Evolutionary conservation across 208 protist species (phyloP).

Genomic region (Naegleria lovaniensis): DNA sequence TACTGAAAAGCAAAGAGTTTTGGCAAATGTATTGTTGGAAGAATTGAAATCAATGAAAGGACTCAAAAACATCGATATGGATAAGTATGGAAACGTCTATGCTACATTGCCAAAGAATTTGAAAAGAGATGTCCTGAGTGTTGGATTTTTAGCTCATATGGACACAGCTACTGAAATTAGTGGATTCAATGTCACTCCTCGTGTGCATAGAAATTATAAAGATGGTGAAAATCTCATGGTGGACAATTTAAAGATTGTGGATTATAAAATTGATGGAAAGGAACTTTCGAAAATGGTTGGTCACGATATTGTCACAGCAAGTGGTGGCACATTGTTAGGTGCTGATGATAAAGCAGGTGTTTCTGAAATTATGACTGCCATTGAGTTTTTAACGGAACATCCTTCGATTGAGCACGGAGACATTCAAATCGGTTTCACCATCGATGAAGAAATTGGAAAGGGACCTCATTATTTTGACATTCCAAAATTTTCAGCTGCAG

Average conservation of each 20-base stretch:
- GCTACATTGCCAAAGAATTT: not conserved
- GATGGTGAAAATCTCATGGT: not conserved
- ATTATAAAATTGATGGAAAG: not conserved
- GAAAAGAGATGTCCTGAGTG: not conserved
- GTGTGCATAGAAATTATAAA: not conserved
- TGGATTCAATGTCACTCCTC: not conserved
- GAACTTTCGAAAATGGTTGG: not conserved
- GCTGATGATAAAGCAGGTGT: not conserved
- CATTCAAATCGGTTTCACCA: not conserved
- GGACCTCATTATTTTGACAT: not conserved
- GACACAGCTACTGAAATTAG: not conserved
- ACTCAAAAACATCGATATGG: not conserved
- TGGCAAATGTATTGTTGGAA: not conserved
- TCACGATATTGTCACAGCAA: not conserved
- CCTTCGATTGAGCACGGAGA: not conserved
- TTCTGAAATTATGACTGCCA: not conserved
- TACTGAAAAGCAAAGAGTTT: not conserved
- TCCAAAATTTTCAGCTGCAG: not conserved
- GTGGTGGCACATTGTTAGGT: not conserved
- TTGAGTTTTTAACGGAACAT: not conserved
- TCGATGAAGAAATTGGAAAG: not conserved
- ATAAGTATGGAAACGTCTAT: not conserved
- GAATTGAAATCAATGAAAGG: not conserved
- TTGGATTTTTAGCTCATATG: not conserved
- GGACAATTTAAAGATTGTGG: not conserved